These are phyloP conservation scores for Cercophora newfieldiana DNA, from an alignment of 495 filamentous ascomycete genomes.

Conservation along the genomic window DNA sequence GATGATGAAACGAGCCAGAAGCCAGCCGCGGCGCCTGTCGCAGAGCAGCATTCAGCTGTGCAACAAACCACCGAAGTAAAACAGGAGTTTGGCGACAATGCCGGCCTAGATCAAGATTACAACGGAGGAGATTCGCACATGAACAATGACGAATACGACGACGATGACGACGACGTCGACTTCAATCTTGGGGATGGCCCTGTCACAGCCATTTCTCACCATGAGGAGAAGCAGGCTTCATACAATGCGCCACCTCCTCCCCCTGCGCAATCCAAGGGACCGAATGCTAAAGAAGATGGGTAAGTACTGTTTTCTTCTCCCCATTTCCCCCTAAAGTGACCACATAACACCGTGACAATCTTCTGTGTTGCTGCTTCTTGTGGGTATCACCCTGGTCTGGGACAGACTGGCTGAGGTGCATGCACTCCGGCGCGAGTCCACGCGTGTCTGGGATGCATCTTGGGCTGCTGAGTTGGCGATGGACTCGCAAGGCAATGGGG, in stretches of 20 bases:
- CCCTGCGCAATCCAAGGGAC: slow-evolving; percentile 39
- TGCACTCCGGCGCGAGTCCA: not conserved
- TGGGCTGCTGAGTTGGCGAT: slow-evolving; percentile 8
- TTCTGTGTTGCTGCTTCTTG: not conserved
- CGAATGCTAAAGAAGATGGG: slow-evolving; percentile 96
- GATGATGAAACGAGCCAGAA: slow-evolving; percentile 67
- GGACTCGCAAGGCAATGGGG: slow-evolving; percentile 9
- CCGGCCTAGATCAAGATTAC: slow-evolving; percentile 22
- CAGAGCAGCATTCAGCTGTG: slow-evolving; percentile 34
- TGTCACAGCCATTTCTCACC: slow-evolving; percentile 34
- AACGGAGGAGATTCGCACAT: slow-evolving; percentile 51
- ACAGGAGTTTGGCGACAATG: slow-evolving; percentile 53
- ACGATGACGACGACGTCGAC: slow-evolving; percentile 67
- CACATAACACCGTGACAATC: not conserved
- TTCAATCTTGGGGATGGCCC: slow-evolving; percentile 54
- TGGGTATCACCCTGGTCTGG: not conserved
- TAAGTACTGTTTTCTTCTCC: slow-evolving; percentile 63
- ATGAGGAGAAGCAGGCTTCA: slow-evolving; percentile 31
- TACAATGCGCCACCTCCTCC: slow-evolving; percentile 31
- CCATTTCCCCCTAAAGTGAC: slow-evolving; percentile 25
- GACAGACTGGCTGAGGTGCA: not conserved
- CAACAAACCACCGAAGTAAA: slow-evolving; percentile 36
- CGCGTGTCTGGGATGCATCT: slow-evolving; percentile 1
- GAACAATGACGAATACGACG: slow-evolving; percentile 59
- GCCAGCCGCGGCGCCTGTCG: slow-evolving; percentile 37